Percentiles rank a stretch among this genome's conserved stretches.
Conservation (phyloP, 1,139 yeast genomes). For the Blastobotrys elegans region DNA sequence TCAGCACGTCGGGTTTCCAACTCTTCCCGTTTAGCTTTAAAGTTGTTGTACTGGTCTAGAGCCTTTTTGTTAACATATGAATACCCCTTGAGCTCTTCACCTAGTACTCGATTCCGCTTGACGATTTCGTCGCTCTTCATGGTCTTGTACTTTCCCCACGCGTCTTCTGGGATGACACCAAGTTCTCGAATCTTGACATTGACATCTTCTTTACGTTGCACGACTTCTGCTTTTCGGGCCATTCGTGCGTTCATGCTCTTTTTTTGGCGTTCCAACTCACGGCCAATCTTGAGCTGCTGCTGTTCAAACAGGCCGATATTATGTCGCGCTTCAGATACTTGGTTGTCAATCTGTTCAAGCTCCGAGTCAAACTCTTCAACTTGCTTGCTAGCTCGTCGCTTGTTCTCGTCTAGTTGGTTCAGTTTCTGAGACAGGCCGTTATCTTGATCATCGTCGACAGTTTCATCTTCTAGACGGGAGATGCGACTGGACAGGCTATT, state of each 20-base stretch:
- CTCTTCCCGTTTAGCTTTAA: conserved; percentile 64
- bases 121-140: conserved; percentile 50
- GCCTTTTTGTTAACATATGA: conserved; percentile 88
- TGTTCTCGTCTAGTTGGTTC: conserved; percentile 2
- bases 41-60: conserved; percentile 72
- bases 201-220: conserved; percentile 63
- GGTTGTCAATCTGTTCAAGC: conserved; percentile 21
- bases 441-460: background rate
- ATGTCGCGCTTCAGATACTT: conserved; percentile 15
- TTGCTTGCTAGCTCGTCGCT: background rate
- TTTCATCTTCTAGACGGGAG: conserved; percentile 4
- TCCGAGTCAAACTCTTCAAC: conserved; percentile 20
- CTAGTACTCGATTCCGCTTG: conserved; percentile 50
- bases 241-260: conserved; percentile 62
- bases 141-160: conserved; percentile 49
- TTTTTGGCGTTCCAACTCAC: conserved; percentile 56
- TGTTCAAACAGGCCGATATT: conserved; percentile 49
- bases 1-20: conserved; percentile 54
- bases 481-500: conserved; percentile 5
- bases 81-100: conserved; percentile 55
- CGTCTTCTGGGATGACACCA: conserved; percentile 86
- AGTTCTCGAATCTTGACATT: conserved; percentile 72
- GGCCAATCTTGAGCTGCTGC: conserved; percentile 50
- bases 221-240: conserved; percentile 57
- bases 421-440: conserved; percentile 5